Evolutionary conservation across 805 yeast genomes (phyloP).

Genomic region (Maudiozyma saulgeensis): DNA sequence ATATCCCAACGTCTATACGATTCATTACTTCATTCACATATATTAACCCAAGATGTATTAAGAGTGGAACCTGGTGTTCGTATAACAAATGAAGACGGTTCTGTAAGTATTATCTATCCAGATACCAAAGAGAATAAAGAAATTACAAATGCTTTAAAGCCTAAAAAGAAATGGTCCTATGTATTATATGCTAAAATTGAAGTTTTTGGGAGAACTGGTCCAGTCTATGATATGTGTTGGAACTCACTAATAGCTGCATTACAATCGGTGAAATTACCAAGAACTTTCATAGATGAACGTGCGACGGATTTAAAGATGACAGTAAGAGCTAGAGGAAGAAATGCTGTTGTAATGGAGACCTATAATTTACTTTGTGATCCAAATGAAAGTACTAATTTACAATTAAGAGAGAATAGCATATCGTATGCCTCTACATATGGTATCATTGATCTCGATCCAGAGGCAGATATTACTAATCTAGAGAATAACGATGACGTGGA

Average conservation of each 20-base stretch:
- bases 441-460: conserved; percentile 36
- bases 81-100: conserved; percentile 41
- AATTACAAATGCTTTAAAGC: conserved; percentile 13
- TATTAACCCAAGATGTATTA: conserved; percentile 43
- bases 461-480: conserved; percentile 22
- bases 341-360: conserved; percentile 38
- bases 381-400: conserved; percentile 30
- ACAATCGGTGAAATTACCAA: conserved; percentile 50
- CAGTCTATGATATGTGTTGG: conserved; percentile 70
- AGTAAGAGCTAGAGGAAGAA: conserved; percentile 42
- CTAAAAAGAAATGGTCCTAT: conserved; percentile 41
- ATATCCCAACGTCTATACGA: conserved; percentile 58
- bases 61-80: conserved; percentile 37
- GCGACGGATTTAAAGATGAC: conserved; percentile 44
- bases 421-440: conserved; percentile 51
- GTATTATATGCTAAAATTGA: conserved; percentile 65
- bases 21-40: conserved; percentile 45
- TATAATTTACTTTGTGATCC: conserved; percentile 52
- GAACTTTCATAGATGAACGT: conserved; percentile 56
- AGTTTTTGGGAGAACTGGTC: conserved; percentile 75
- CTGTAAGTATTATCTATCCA: conserved; percentile 37
- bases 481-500: conserved; percentile 15
- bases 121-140: conserved; percentile 31
- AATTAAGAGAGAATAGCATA: conserved; percentile 30
- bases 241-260: conserved; percentile 57